Evolutionary conservation across 176 grass and related monocot species (phyloP), one percentile per base, ranked within the genome.

Genomic region (Juncus inflexus): DNA sequence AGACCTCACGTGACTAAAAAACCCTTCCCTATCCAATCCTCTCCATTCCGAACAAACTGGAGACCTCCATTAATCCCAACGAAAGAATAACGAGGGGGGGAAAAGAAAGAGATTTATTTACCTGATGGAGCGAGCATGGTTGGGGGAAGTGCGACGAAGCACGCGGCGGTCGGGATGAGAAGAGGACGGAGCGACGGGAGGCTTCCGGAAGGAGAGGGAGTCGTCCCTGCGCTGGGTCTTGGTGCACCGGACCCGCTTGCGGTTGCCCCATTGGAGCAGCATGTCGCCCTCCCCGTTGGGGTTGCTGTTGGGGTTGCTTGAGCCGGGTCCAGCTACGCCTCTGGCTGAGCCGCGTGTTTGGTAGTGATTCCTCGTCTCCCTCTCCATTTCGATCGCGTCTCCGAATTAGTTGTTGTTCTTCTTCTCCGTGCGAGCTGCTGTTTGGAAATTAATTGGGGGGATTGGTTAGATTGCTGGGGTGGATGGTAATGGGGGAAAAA

Each of bases 261-360:
- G 69, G 65, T 89, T 95, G 16, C 90, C 90, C 90, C 90, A 95
- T 58, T 95, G 90, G 70, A 95, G 83, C 9, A 86, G 82, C 73
- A 86, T 59, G 37, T 95, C 90, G 55, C 83, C 82, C 55, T 95
- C 90, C 0, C 79, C 39, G 3, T 77, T 43, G 36, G 84, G 7
- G 35, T 28, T 78, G 35, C 12, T 78, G 42, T 52, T 42, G 14
- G 37, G 58, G 11, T 51, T 62, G 52, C 61, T 78, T 55, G 60
- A 41, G 55, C 66, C 76, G 1, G 35, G 37, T 45, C 81, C 78
- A 9, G 77, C 60, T 28, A 70, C 53, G 38, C 80, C 72, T 54
- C 90, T 67, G 11, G 79, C 71, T 5, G 85, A 95, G 9, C 85
- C 82, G 28, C 90, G 75, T 9, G 90, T 95, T 10, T 86, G 85